Evolutionary conservation across 1,284 basidiomycete species (phyloP), one percentile per base, ranked within the genome.

Genomic region (Apiotrichum domesticum): DNA sequence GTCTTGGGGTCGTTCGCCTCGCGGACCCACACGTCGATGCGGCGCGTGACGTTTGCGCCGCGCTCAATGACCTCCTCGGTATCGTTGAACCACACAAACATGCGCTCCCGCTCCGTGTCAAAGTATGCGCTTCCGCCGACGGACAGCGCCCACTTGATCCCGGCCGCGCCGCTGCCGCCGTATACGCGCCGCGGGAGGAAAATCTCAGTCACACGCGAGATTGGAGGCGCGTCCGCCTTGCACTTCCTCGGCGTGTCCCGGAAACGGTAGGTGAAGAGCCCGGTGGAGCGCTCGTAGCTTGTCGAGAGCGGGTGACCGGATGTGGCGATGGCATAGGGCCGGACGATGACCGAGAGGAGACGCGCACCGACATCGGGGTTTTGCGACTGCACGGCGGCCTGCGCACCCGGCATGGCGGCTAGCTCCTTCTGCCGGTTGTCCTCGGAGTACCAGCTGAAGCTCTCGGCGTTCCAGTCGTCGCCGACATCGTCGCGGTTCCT

Each of bases 391-490:
- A 58, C 64, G 15, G 57, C 64, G 21, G 65, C 43, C 8, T 57
- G 64, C 6, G 53, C 47, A 46, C 45, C 53, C 46, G 47, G 55
- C 9, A 56, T 61, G 52, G 58, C 58, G 75, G 63, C 80, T 79
- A 32, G 84, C 74, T 83, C 34, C 34, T 46, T 48, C 15, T 54
- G 56, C 11, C 67, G 59, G 45, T 62, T 67, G 37, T 66, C 76
- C 45, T 81, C 77, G 60, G 87, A 88, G 79, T 90, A 95, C 87
- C 90, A 95, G 3, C 90, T 91, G 72, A 96, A 95, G 76, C 92
- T 93, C 75, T 98, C 94, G 46, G 87, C 89, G 70, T 96, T 97
- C 95, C 95, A 98, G 60, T 85, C 80, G 72, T 98, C 94, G 11
- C 95, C 96, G 29, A 78, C 70, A 21, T 76, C 70, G 66, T 95